Evolutionary conservation across 1,284 basidiomycete species (phyloP).

Genomic region (Malassezia japonica): DNA sequence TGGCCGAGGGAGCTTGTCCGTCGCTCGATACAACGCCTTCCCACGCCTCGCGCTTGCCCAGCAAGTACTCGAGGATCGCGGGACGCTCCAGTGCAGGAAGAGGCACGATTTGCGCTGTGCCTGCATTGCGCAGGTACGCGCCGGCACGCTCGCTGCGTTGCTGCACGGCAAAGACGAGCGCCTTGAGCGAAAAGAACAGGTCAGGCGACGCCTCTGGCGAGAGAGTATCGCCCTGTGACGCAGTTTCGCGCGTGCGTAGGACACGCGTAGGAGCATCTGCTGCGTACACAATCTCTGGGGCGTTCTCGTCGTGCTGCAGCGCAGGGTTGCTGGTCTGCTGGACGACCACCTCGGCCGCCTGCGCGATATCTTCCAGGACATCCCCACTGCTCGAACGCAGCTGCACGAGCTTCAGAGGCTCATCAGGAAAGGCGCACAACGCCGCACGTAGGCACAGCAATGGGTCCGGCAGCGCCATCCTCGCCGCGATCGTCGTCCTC

Average conservation of each 20-base stretch:
- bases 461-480: constrained; percentile 1
- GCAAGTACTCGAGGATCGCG: constrained; percentile 35
- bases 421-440: not conserved
- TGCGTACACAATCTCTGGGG: constrained; percentile 1
- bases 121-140: constrained; percentile 36
- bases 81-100: constrained; percentile 35
- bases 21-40: constrained; percentile 22
- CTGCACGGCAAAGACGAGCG: constrained; percentile 36
- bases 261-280: constrained; percentile 20
- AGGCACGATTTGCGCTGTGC: constrained; percentile 27
- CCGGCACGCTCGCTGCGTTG: constrained; percentile 34
- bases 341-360: not conserved
- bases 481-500: not conserved
- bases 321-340: not conserved
- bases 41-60: constrained; percentile 33
- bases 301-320: not conserved
- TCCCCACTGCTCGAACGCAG: not conserved
- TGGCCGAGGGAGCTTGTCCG: not conserved
- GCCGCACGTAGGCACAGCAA: constrained; percentile 11
- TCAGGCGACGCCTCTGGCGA: constrained; percentile 21
- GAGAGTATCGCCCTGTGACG: constrained; percentile 6
- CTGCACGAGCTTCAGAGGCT: constrained; percentile 3
- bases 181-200: constrained; percentile 32
- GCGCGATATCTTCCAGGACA: not conserved
- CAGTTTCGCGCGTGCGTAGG: constrained; percentile 16